Conservation (phyloP, 1,139 yeast genomes). For the Candida glucosophila region DNA sequence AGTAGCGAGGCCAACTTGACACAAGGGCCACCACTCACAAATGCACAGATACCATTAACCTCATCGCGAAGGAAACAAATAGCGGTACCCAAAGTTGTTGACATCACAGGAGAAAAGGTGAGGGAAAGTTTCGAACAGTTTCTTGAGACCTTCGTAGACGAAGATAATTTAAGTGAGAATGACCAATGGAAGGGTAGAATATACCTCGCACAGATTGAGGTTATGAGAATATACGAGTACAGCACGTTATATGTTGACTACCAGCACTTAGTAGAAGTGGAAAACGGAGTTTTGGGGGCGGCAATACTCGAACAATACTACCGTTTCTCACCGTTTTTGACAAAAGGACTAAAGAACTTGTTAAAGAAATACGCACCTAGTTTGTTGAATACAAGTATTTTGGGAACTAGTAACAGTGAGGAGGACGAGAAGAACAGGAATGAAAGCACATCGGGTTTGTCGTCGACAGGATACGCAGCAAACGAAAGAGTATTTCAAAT, state of each 20-base stretch:
- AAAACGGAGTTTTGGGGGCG: conserved; percentile 81
- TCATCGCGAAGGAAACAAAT: conserved; percentile 43
- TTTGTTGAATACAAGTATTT: conserved; percentile 43
- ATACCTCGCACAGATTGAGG: conserved; percentile 73
- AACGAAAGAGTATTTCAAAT: conserved; percentile 85
- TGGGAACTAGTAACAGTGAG: conserved; percentile 15
- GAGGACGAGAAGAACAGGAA: conserved; percentile 10
- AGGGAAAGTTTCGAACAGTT: conserved; percentile 85
- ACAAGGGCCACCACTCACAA: conserved; percentile 8
- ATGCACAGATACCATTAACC: conserved; percentile 10
- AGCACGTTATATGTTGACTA: conserved; percentile 81
- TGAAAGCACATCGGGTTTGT: conserved; percentile 7
- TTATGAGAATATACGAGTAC: conserved; percentile 69
- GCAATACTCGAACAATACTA: conserved; percentile 90
- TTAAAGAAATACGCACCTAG: conserved; percentile 73
- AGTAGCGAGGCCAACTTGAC: conserved; percentile 13
- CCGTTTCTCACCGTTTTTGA: conserved; percentile 80
- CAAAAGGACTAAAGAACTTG: conserved; percentile 64
- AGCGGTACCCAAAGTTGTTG: conserved; percentile 79
- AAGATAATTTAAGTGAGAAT: conserved; percentile 23
- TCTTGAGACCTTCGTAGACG: conserved; percentile 54
- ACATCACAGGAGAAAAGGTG: conserved; percentile 89
- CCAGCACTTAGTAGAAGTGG: conserved; percentile 64
- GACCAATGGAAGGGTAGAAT: conserved; percentile 44
- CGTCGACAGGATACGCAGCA: too few relatives aligned